Conservation (phyloP, 2,329 filamentous ascomycete species). For the Trichoderma sp. region DNA sequence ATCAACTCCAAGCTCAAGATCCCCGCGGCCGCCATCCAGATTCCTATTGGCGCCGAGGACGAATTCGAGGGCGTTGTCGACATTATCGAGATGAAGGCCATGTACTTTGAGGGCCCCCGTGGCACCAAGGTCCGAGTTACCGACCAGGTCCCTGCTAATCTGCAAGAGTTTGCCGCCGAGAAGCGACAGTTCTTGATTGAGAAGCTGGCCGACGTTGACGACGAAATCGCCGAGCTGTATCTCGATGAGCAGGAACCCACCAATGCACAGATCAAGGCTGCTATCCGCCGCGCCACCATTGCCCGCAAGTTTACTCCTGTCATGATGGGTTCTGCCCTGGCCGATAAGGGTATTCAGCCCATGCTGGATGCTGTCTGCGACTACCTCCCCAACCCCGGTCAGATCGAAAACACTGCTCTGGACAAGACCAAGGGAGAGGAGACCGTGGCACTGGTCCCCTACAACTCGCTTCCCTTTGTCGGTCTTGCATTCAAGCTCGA, state of each 20-base stretch:
- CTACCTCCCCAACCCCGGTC: conserved; percentile 86
- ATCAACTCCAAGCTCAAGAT: conserved; percentile 97
- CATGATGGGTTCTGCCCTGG: conserved; percentile 92
- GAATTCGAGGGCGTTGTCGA: conserved; percentile 91
- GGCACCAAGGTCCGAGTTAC: conserved; percentile 74
- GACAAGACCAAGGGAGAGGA: conserved; percentile 78
- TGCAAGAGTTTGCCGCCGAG: conserved; percentile 74
- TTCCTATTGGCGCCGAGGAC: conserved; percentile 91
- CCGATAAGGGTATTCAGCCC: conserved; percentile 91
- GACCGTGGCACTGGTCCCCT: conserved; percentile 82
- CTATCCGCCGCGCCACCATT: conserved; percentile 89
- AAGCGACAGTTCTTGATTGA: conserved; percentile 85
- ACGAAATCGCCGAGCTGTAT: conserved; percentile 95
- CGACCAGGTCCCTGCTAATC: conserved; percentile 79
- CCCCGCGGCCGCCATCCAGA: conserved; percentile 86
- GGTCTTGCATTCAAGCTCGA: conserved; percentile 98
- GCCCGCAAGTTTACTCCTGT: conserved; percentile 87
- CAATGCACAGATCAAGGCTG: conserved; percentile 80
- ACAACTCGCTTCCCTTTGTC: conserved; percentile 90
- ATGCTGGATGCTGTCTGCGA: conserved; percentile 97
- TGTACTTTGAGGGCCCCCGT: conserved; percentile 84
- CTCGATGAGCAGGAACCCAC: conserved; percentile 82
- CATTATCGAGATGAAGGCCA: conserved; percentile 84
- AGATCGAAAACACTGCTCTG: conserved; percentile 86
- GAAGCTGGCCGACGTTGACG: conserved; percentile 94